These are phyloP conservation scores for Brasenia schreberi DNA, from an alignment of 164 flowering plant genomes.

Conservation along the genomic window DNA sequence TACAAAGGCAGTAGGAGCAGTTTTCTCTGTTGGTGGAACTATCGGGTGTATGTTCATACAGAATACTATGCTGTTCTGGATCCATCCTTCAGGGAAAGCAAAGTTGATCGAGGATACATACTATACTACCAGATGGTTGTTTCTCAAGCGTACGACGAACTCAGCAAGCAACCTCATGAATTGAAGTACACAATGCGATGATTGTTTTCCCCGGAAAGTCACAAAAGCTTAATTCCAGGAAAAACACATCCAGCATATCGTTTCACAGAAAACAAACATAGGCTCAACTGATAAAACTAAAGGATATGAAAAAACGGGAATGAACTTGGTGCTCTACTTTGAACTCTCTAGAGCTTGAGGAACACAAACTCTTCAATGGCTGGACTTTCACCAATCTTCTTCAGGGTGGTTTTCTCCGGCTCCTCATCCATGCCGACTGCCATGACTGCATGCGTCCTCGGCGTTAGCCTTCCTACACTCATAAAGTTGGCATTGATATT, in stretches of 20 bases:
- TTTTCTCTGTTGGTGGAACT: no score
- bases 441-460: slow-evolving; percentile 75
- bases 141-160: no score
- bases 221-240: background rate
- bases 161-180: no score
- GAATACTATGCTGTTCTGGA: no score
- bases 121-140: no score
- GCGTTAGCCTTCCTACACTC: slow-evolving; percentile 80
- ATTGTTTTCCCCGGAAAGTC: no score
- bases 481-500: slow-evolving; percentile 83
- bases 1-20: no score
- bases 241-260: background rate
- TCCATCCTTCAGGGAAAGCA: no score
- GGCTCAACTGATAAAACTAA: background rate
- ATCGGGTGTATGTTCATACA: no score
- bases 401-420: slow-evolving; percentile 40
- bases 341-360: slow-evolving; percentile 37
- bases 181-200: no score
- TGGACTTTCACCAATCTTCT: slow-evolving; percentile 58
- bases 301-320: background rate
- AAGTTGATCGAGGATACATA: no score
- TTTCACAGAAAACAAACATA: background rate
- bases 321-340: background rate
- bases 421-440: slow-evolving; percentile 80
- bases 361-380: slow-evolving; percentile 81